phyloP scores from a whole-genome alignment of 805 yeast species.

The Kluyveromyces siamensis region DNA sequence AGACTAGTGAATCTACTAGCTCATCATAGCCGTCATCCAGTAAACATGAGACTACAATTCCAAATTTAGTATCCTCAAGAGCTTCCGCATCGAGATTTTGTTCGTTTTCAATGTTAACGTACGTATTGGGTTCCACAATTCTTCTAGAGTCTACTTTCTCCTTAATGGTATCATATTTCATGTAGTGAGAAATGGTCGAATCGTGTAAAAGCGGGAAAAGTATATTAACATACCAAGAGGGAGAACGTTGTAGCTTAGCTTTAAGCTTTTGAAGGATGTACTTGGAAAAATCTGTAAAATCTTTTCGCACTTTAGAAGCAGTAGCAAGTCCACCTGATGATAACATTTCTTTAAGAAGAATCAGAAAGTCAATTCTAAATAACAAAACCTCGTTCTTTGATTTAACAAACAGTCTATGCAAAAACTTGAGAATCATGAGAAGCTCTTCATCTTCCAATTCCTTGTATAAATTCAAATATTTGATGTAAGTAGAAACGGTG shows the following conservation, averaged over 20 bases:
- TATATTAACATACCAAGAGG: slow-evolving; percentile 50
- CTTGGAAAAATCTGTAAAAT: slow-evolving; percentile 54
- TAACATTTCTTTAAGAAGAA: slow-evolving; percentile 43
- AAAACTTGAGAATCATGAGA: slow-evolving; percentile 55
- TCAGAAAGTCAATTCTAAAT: slow-evolving; percentile 68
- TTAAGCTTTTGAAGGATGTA: slow-evolving; percentile 56
- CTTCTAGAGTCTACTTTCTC: slow-evolving; percentile 1
- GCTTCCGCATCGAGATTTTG: slow-evolving; percentile 15
- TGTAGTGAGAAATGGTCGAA: slow-evolving; percentile 39
- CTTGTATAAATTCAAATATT: slow-evolving; percentile 46
- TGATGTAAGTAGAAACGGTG: slow-evolving; percentile 58
- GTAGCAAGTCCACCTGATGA: slow-evolving; percentile 42
- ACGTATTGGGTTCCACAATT: slow-evolving; percentile 18
- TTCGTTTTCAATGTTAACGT: slow-evolving; percentile 17
- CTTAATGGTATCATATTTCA: slow-evolving; percentile 32
- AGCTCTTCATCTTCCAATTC: slow-evolving; percentile 56
- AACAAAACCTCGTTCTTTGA: slow-evolving; percentile 49
- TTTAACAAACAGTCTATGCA: slow-evolving; percentile 61
- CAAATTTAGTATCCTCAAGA: slow-evolving; percentile 20
- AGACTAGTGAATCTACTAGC: slow-evolving; percentile 12
- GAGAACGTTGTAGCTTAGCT: slow-evolving; percentile 40
- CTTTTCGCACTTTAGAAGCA: slow-evolving; percentile 40
- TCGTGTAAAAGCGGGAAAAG: slow-evolving; percentile 52
- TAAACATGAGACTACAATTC: slow-evolving; percentile 26
- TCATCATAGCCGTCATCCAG: slow-evolving; percentile 24